Base-by-base conservation (phyloP, 495 filamentous ascomycete genomes). In the Xylaria bambusicola region DNA sequence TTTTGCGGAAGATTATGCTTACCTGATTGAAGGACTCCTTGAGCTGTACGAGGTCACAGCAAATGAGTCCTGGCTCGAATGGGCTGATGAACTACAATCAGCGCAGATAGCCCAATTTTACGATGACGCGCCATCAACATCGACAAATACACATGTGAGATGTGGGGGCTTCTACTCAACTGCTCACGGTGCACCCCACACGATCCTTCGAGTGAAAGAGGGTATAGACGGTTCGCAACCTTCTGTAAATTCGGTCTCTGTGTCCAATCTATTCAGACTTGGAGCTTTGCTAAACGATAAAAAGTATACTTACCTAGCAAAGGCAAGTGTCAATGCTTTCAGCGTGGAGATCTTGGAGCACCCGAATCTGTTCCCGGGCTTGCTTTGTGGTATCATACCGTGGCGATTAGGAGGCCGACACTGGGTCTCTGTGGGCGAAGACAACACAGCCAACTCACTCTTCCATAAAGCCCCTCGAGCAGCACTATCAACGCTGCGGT, bases 1-100 rank as follows among this genome's bases (percentile, higher is more conserved):
- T 1, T 96, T 98, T 71, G 93, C 93, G 5, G 94, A 98, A 62
- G 94, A 98, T 71, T 98, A 98, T 71, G 93, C 94, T 2, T 97
- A 90, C 71, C 66, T 98, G 51, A 91, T 92, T 48, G 82, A 86
- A 26, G 95, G 92, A 0, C 77, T 97, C 18, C 77, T 98, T 49
- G 86, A 94, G 62, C 81, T 98, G 59, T 97, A 97, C 67, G 88
- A 96, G 72, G 84, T 89, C 6, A 96, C 92, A 0, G 89, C 91
- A 63, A 86, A 97, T 38, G 88, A 89, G 61, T 73, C 75, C 59
- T 93, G 89, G 74, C 80, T 98, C 13, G 76, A 86, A 49, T 94
- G 91, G 79, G 95, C 94, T 0, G 88, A 94, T 65, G 83, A 83
- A 29, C 68, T 98, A 35, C 94, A 98, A 74, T 26, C 53, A 15